Base-by-base conservation (phyloP, 2,329 filamentous ascomycete genomes). In the Calonectria hawksworthii region DNA sequence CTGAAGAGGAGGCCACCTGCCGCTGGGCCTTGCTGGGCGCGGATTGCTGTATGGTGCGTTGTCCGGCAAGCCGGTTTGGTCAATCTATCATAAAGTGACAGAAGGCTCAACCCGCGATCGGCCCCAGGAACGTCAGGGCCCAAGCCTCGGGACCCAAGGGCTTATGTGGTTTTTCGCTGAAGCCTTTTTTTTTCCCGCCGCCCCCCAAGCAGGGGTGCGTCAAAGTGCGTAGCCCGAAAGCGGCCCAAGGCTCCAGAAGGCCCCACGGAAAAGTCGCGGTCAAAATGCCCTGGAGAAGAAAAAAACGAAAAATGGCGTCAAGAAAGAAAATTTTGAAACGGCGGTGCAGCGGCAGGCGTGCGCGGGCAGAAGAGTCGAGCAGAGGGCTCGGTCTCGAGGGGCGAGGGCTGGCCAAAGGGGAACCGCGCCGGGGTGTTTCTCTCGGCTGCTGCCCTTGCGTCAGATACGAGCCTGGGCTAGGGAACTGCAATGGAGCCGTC, bases 221-320 rank as follows among this genome's bases (percentile, higher is more conserved):
- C 41, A 50, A 68, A 30, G 28, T 34, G 50, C 36, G 69, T 68
- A 74, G 67, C 66, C 50, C 61, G 61, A 52, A 54, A 77, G 74
- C 59, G 70, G 65, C 64, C 68, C 61, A 74, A 69, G 73, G 73
- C 70, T 68, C 72, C 73, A 73, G 28, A 50, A 65, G 34, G 61
- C 61, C 75, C 77, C 76, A 77, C 78, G 78, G 78, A 75, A 64
- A 74, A 79, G 75, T 63, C 73, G 75, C 79, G 73, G 77, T 75
- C 70, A 71, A 59, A 71, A 65, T 68, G 68, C 38, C 72, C 21
- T 52, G 38, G 64, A 52, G 47, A 63, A 51, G 16, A 64, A 23
- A 38, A 34, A n/a, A n/a, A 26, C 0, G 9, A 26, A 50, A 54
- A 54, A 44, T 18, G 41, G 41, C 18, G 4, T 1, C 21, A 16